Evolutionary conservation across 352 stramenopile species (phyloP).

Genomic region (Phytophthora multivora): DNA sequence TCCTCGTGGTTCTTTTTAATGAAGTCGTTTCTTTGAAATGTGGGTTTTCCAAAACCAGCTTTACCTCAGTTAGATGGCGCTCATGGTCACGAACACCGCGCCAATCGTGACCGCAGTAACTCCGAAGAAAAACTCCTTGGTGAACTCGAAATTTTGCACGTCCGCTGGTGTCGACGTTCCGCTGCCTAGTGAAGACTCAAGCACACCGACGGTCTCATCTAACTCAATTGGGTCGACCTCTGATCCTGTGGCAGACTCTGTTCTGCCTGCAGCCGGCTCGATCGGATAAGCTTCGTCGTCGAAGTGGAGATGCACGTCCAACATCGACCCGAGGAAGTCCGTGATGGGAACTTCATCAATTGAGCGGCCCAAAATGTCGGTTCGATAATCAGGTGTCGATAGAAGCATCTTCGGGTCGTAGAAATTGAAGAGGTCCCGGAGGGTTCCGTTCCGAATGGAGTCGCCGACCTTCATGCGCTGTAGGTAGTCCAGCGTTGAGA

Average conservation of each 20-base stretch:
- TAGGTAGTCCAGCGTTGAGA: conserved; percentile 88
- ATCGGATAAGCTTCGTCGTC: conserved; percentile 83
- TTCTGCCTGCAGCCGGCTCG: background rate
- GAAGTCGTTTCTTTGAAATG: conserved; percentile 14
- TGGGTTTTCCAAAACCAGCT: background rate
- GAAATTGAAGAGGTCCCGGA: conserved; percentile 79
- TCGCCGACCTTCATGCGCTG: conserved; percentile 84
- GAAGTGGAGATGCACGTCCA: conserved; percentile 76
- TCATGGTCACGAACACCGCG: conserved; percentile 41
- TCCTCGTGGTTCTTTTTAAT: conserved; percentile 16
- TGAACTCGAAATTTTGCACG: conserved; percentile 49
- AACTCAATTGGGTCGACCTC: background rate
- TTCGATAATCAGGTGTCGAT: conserved; percentile 81
- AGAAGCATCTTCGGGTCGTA: conserved; percentile 87
- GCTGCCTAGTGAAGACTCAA: background rate
- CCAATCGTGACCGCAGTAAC: conserved; percentile 23
- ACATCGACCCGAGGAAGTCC: conserved; percentile 89
- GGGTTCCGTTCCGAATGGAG: conserved; percentile 64
- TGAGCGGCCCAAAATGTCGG: conserved; percentile 69
- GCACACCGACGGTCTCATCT: background rate
- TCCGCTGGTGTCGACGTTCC: background rate
- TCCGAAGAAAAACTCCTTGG: conserved; percentile 43
- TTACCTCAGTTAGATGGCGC: conserved; percentile 35
- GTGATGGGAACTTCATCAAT: conserved; percentile 83
- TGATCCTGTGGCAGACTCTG: background rate